Base-by-base conservation (phyloP, 371 early-diverging fungal species). In the Apophysomyces trapeziformis region DNA sequence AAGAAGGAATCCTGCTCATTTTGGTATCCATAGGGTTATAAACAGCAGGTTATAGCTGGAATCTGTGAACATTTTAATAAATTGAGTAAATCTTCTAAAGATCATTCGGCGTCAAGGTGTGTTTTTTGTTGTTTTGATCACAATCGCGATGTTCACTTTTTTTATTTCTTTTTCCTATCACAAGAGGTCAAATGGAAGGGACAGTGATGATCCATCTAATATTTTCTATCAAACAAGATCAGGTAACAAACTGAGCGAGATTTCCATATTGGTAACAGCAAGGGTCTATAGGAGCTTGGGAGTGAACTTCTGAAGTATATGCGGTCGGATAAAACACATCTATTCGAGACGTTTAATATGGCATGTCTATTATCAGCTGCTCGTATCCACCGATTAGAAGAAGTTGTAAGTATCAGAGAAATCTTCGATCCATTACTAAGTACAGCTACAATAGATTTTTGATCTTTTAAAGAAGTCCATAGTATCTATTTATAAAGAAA, bases 191-290 rank as follows among this genome's bases (percentile, higher is more conserved):
- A 3, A 80, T 85, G 62, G 85, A 87, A 73, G 86, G 88, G 35
- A 87, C 85, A 6, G 84, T 83, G 7, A 83, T 89, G 69, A 72
- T 89, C 26, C 88, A 89, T 60, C 72, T 89, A 35, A 75, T 83
- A 35, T 89, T 86, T 68, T 88, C 88, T 13, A 77, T 87, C 21
- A 87, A 85, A 32, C 88, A 87, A 68, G 88, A 89, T 64, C 86
- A 89, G 64, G 83, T 77, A 64, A 46, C 14, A 38, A 12, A 12
- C 4, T 13, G 7, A 54, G 8, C 13, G n/a, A 7, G 13, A 7
- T 13, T 0, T 32, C 16, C 16, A 7, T 8, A 16, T 4, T 11
- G 21, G 32, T 47, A 6, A 18, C 32, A 37, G 36, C 38, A 56
- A 13, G 38, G 11, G 32, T 26, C 45, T 37, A 2, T 21, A 77